These are phyloP conservation scores for Rauvolfia tetraphylla DNA, from an alignment of 257 asterid species.

Conservation along the genomic window DNA sequence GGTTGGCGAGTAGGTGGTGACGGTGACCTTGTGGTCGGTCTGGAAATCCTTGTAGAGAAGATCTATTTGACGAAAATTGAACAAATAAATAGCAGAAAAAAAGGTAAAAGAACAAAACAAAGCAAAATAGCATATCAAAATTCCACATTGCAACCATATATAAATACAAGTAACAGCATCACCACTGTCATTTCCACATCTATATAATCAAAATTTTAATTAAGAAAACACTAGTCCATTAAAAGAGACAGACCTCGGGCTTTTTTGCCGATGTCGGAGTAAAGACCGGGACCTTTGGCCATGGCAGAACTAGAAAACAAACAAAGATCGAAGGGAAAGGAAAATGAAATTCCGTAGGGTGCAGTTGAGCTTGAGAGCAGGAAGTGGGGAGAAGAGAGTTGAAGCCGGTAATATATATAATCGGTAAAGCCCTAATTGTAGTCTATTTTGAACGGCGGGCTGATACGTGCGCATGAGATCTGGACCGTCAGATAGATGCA, in stretches of 20 bases:
- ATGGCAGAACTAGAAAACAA: conserved; percentile 30
- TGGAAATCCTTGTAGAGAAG: conserved; percentile 13
- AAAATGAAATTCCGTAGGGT: background rate
- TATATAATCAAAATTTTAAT: background rate
- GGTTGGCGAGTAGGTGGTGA: conserved; percentile 69
- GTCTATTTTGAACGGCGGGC: conserved; percentile 24
- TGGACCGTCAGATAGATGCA: conserved; percentile 35
- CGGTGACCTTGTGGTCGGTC: conserved; percentile 11
- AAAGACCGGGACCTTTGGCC: conserved; percentile 94
- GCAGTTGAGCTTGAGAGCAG: conserved; percentile 2
- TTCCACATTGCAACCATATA: background rate
- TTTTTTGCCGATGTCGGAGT: conserved; percentile 80
- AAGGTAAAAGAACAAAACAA: background rate
- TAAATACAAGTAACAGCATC: background rate
- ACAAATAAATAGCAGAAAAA: background rate
- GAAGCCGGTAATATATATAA: conserved; percentile 4
- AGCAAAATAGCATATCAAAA: background rate
- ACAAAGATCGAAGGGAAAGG: background rate
- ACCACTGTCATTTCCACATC: background rate
- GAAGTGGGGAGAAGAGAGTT: background rate
- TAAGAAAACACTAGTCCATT: background rate
- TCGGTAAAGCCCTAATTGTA: conserved; percentile 47
- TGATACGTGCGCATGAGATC: conserved; percentile 22
- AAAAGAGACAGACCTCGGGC: conserved; percentile 54
- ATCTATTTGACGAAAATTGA: background rate